phyloP scores from a whole-genome alignment of 805 yeast genomes.

The Debaryomyces maramus region DNA sequence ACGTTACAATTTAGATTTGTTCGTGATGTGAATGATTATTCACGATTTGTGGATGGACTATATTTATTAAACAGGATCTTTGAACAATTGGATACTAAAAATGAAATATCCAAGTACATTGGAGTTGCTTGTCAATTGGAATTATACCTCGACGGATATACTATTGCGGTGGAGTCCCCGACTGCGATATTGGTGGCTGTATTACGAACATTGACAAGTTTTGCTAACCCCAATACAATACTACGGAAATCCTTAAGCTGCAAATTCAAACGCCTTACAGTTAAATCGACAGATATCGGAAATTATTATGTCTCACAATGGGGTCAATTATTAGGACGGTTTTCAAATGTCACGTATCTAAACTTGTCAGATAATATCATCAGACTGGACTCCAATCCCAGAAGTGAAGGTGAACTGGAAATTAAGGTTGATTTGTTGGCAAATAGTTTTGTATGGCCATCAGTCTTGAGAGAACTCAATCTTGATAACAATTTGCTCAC shows the following conservation, averaged over 20 bases:
- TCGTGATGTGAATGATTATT: constrained; percentile 22
- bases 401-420: constrained; percentile 1
- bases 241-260: constrained; percentile 12
- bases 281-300: constrained; percentile 37
- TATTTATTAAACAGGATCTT: constrained; percentile 17
- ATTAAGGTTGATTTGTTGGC: constrained; percentile 6
- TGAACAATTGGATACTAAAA: constrained; percentile 14
- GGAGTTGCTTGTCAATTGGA: constrained; percentile 18
- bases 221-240: constrained; percentile 14
- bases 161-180: constrained; percentile 29
- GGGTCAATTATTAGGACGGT: constrained; percentile 28
- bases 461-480: constrained; percentile 18
- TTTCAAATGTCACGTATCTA: constrained; percentile 19
- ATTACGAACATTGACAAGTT: constrained; percentile 25
- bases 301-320: constrained; percentile 29
- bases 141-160: constrained; percentile 28
- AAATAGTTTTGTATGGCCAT: constrained; percentile 21
- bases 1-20: constrained; percentile 21
- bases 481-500: constrained; percentile 27
- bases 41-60: constrained; percentile 20
- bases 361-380: constrained; percentile 29
- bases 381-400: constrained; percentile 5
- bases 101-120: constrained; percentile 14
- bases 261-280: constrained; percentile 22
- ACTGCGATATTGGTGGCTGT: constrained; percentile 30